These are phyloP conservation scores for Leccinum longicurvipes DNA, from an alignment of 768 basidiomycete genomes.

Conservation along the genomic window DNA sequence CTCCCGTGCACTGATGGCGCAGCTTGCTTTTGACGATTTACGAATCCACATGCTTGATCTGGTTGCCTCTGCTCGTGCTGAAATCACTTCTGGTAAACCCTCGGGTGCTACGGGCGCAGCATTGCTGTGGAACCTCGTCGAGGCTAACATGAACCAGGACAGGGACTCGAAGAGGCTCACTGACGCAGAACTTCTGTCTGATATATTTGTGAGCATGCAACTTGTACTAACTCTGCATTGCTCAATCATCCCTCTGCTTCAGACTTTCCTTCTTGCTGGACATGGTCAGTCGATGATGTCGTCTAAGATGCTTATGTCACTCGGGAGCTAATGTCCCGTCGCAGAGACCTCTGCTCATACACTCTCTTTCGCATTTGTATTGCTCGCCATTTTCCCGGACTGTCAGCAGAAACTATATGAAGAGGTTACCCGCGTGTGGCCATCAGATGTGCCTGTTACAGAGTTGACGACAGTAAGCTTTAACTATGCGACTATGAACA, in stretches of 20 bases:
- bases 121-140: constrained; percentile 43
- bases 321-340: constrained; percentile 5
- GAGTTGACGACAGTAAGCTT: constrained; percentile 28
- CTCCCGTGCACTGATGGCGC: constrained; percentile 27
- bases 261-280: constrained; percentile 50
- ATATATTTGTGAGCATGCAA: constrained; percentile 41
- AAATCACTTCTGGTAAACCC: constrained; percentile 30
- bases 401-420: constrained; percentile 45
- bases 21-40: constrained; percentile 36
- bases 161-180: constrained; percentile 31
- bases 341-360: constrained; percentile 48
- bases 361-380: constrained; percentile 38
- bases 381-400: constrained; percentile 50
- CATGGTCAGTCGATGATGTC: constrained; percentile 34
- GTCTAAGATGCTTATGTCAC: background rate
- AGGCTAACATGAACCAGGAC: constrained; percentile 43
- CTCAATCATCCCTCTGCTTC: background rate
- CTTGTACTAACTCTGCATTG: background rate
- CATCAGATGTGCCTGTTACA: constrained; percentile 30
- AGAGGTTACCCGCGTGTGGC: constrained; percentile 41
- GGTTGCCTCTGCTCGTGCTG: constrained; percentile 36
- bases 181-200: constrained; percentile 46
- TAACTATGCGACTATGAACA: background rate
- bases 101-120: constrained; percentile 29
- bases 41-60: constrained; percentile 41